These are phyloP conservation scores for Penicillium sumatraense DNA, from an alignment of 2,329 filamentous ascomycete species.

Conservation along the genomic window DNA sequence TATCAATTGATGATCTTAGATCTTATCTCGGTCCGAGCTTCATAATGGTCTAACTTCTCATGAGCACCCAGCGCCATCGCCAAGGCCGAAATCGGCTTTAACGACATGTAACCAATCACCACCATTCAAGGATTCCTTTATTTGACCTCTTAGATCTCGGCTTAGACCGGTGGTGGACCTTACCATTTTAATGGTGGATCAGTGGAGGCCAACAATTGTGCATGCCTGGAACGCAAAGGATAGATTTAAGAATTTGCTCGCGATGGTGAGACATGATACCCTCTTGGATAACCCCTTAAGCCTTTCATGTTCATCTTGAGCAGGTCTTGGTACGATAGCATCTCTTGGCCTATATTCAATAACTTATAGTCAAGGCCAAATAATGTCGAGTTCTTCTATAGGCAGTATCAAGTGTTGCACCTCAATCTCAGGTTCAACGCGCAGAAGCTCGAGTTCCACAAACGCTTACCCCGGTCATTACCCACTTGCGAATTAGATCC, in stretches of 20 bases:
- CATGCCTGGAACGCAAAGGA: background rate
- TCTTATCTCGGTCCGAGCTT: background rate
- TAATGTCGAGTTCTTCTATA: background rate
- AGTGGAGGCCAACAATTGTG: background rate
- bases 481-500: background rate
- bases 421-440: background rate
- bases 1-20: background rate
- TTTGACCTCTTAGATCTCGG: background rate
- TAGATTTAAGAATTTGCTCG: background rate
- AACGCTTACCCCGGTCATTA: background rate
- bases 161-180: background rate
- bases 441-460: background rate
- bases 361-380: no score
- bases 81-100: conserved; percentile 4
- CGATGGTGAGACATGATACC: background rate
- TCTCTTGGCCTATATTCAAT: no score
- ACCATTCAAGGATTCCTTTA: background rate
- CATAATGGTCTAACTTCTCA: background rate
- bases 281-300: background rate
- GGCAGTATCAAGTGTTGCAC: background rate
- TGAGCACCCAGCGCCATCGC: background rate
- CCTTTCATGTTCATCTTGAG: no score
- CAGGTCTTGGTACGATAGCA: no score
- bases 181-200: background rate
- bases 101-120: background rate